Base-by-base conservation (phyloP, 176 grass and related monocot genomes). In the Dactylis glomerata region DNA sequence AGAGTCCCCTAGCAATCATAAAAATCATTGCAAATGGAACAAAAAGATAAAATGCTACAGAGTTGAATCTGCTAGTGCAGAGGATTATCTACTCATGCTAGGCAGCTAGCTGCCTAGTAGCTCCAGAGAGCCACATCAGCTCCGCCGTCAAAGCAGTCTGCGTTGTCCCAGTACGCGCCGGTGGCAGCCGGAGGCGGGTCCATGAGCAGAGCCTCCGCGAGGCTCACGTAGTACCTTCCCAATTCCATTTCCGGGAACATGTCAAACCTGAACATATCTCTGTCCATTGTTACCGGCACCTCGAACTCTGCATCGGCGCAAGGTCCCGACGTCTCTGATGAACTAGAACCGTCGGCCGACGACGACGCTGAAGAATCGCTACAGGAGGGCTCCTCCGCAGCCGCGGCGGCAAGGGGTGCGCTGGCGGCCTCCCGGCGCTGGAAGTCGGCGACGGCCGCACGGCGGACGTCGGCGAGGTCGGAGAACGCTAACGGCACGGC, bases 191-290 rank as follows among this genome's bases (percentile, higher is more conserved):
- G 37, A 36, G 89, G 89, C 34, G 88, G 85, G 22, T 86, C 69
- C 71, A 94, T 66, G 77, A 94, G 83, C 10, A 94, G 32, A 27
- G 72, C 92, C 78, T 94, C 41, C 3, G 92, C 87, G 32, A 90
- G 78, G 86, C 56, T 89, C 11, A 72, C 34, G 36, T 90, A 89
- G 77, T 94, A 89, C 64, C 10, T 19, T 16, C 14, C 76, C 36
- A 73, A 3, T 49, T 90, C 87, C 87, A 85, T 81, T 32, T 76
- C 84, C 0, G 46, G 80, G 10, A 92, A 86, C 76, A 77, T 10
- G 64, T 79, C 45, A 3, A 80, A 2, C 73, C 84, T 77, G 80
- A 87, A 61, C 40, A 63, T 42, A 2, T 13, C 40, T 22, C 10
- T 62, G 73, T 87, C 55, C 81, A 47, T 8, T 22, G 55, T n/a